These are phyloP conservation scores for Centella asiatica DNA, from an alignment of 129 eudicot species.

Conservation along the genomic window DNA sequence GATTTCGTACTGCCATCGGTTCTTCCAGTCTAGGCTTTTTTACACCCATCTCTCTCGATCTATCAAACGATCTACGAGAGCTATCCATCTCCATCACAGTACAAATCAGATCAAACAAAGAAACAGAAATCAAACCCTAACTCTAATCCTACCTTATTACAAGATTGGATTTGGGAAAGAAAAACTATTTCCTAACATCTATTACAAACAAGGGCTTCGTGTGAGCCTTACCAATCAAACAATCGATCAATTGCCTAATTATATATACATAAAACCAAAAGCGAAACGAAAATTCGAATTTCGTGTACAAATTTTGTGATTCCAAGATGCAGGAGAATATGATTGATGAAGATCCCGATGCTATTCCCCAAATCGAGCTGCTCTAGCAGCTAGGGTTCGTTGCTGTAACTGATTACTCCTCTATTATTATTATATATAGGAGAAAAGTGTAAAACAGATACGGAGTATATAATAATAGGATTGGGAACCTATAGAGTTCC, in stretches of 20 bases:
- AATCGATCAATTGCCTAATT: constrained; percentile 24
- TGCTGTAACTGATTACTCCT: background rate
- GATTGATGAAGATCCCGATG: background rate
- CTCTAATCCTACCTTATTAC: constrained; percentile 4
- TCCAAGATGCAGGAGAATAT: background rate
- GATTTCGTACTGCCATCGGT: constrained; percentile 17
- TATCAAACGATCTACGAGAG: constrained; percentile 55
- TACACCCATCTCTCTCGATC: constrained; percentile 49
- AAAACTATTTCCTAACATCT: background rate
- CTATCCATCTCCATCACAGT: constrained; percentile 54
- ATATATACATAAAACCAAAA: constrained; percentile 5
- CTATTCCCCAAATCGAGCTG: background rate
- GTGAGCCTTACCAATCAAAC: constrained; percentile 15
- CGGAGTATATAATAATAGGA: too few species aligned
- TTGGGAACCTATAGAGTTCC: too few species aligned
- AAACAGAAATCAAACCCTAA: constrained; percentile 21
- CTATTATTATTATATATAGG: too few species aligned
- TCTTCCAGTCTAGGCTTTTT: constrained; percentile 75
- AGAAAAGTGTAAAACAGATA: too few species aligned
- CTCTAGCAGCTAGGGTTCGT: background rate
- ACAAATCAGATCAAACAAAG: constrained; percentile 7
- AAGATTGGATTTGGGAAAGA: background rate
- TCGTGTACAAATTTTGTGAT: background rate
- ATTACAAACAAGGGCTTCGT: background rate
- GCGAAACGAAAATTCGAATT: background rate